Evolutionary conservation across 495 filamentous ascomycete genomes (phyloP), one percentile per base, ranked within the genome.

Genomic region (Evansstolkia leycettana): DNA sequence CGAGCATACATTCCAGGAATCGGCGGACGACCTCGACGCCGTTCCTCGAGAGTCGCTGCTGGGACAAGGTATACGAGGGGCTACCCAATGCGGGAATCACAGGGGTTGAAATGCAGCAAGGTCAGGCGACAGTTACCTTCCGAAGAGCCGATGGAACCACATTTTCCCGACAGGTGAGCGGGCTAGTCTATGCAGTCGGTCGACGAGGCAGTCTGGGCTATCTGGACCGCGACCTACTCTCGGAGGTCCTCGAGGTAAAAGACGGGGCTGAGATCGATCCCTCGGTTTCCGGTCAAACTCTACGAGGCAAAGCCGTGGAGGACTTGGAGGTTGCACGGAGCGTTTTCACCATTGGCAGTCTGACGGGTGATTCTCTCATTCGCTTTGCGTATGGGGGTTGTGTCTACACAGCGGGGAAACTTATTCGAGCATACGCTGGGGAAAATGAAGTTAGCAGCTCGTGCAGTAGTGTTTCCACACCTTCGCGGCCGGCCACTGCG

Each of bases 311-410:
- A 54, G 65, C 69, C 0, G 55, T 72, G 18, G 55, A 60, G 13
- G 65, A 68, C 35, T 50, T 78, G 15, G 70, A 80, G 45, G 55
- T 80, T 37, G 62, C 70, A 0, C 62, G 52, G 2, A 54, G 62
- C 15, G 53, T 79, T n/a, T 78, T 73, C 46, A 67, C 72, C 27
- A 69, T 77, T 24, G 76, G 76, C 7, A 80, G 76, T 34, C 43
- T 81, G 34, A 75, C 74, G 0, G 76, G 76, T 1, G 76, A 81
- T 45, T 77, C 74, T 3, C 60, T 81, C 2, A 68, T 81, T 19
- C 64, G 77, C 2, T 80, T 77, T 43, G 71, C 74, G 1, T 71
- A 76, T 17, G 76, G 76, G 1, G 67, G 77, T 8, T 78, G 76
- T 42, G 65, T 70, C 5, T 72, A 68, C 45, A 61, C 69, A 3